Conservation (phyloP, 495 filamentous ascomycete genomes). For the Rhizodiscina lignyota region DNA sequence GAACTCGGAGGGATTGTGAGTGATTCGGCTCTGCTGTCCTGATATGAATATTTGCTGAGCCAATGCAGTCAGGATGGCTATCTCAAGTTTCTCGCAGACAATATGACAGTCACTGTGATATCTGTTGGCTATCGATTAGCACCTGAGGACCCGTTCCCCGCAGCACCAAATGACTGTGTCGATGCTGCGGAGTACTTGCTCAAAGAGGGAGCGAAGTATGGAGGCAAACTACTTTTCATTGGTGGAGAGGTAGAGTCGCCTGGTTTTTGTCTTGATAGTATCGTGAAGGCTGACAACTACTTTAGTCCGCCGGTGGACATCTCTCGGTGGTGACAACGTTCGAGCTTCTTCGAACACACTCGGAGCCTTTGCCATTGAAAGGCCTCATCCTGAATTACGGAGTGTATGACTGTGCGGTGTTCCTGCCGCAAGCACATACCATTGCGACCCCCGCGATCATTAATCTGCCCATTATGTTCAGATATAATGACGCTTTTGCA, state of each 20-base stretch:
- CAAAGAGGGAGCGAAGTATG: conserved; percentile 27
- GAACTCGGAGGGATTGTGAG: conserved; percentile 16
- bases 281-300: neutral
- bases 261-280: neutral
- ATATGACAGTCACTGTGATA: conserved; percentile 25
- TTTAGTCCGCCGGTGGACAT: conserved; percentile 30
- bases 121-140: conserved; percentile 43
- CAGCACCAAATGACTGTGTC: conserved; percentile 32
- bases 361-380: conserved; percentile 21
- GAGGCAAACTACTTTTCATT: conserved; percentile 24
- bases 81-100: conserved; percentile 26
- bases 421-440: conserved; percentile 18
- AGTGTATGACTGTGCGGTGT: conserved; percentile 25
- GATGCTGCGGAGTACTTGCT: conserved; percentile 36
- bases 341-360: conserved; percentile 25
- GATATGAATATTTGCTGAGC: no score
- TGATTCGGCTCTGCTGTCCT: no score
- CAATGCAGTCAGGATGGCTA: conserved; percentile 20
- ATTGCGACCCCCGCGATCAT: no score
- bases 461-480: conserved; percentile 18
- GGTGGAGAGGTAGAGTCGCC: conserved; percentile 18
- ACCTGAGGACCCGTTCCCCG: conserved; percentile 39
- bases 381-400: conserved; percentile 33
- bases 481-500: conserved; percentile 26
- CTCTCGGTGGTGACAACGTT: conserved; percentile 26